Percentiles rank a stretch among this genome's conserved stretches.
Evolutionary conservation across 2,329 filamentous ascomycete species (phyloP).

Genomic region (Botrytis sinoallii): DNA sequence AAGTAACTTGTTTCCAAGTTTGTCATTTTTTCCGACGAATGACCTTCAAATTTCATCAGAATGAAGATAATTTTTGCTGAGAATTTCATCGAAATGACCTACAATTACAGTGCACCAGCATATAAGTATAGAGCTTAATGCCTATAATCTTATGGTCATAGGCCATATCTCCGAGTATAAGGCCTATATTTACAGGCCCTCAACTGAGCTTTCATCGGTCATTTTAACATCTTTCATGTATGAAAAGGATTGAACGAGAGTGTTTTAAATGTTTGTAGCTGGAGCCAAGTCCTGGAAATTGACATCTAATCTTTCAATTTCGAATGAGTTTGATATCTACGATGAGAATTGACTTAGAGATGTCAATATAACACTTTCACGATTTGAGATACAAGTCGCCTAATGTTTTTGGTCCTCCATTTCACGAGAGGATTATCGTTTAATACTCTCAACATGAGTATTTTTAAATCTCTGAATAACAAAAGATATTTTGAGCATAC

Average conservation of each 20-base stretch:
- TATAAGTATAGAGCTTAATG: accelerated
- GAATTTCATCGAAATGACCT: background rate
- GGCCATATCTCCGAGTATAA: accelerated
- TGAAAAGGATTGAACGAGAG: background rate
- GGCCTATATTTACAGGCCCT: background rate
- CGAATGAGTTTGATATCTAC: accelerated
- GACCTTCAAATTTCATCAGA: background rate
- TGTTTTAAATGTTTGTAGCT: background rate
- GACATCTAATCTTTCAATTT: background rate
- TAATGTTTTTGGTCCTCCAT: accelerated
- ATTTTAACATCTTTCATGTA: background rate
- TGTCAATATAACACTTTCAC: background rate
- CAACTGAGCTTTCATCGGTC: background rate
- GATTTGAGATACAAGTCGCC: background rate
- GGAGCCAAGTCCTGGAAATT: accelerated
- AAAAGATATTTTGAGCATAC: background rate
- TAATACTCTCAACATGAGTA: accelerated
- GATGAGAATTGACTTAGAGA: background rate
- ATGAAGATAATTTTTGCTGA: background rate
- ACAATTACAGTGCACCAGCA: background rate
- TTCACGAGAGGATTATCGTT: accelerated
- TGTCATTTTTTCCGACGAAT: background rate
- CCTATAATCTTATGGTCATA: accelerated
- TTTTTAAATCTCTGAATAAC: accelerated
- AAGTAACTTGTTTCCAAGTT: accelerated